Conservation (phyloP, 345 rosid species). For the Combretum micranthum region DNA sequence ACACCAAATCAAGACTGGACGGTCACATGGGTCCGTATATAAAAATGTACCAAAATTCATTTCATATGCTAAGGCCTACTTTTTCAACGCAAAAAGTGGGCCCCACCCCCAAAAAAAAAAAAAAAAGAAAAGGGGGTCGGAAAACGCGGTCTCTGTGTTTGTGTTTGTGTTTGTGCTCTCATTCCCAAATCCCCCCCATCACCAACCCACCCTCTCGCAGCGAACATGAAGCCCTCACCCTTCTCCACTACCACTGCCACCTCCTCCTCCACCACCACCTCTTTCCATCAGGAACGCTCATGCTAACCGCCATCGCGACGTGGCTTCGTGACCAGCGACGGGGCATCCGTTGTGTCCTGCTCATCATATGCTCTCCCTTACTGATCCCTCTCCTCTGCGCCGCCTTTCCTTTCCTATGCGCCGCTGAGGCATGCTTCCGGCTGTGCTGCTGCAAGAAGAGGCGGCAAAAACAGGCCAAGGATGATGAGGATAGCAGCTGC, state of each 20-base stretch:
- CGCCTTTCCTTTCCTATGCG: slow-evolving; percentile 44
- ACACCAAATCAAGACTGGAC: too few species aligned
- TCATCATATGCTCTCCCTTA: slow-evolving; percentile 52
- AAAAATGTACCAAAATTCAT: too few species aligned
- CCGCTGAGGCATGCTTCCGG: slow-evolving; percentile 35
- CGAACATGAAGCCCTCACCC: slow-evolving; percentile 8
- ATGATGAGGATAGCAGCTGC: slow-evolving; percentile 18
- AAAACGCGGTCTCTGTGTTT: too few species aligned
- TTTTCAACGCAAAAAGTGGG: too few species aligned
- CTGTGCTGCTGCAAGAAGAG: slow-evolving; percentile 17
- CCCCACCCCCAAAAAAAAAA: too few species aligned
- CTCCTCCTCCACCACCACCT: background rate
- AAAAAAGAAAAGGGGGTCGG: too few species aligned
- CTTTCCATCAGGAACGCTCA: slow-evolving; percentile 18
- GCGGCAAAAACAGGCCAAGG: slow-evolving; percentile 1
- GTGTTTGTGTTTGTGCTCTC: too few species aligned
- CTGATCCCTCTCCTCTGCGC: slow-evolving; percentile 46
- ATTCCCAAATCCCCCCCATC: background rate
- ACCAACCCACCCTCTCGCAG: background rate
- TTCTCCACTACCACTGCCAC: background rate
- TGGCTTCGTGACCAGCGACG: slow-evolving; percentile 42
- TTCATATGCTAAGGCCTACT: too few species aligned
- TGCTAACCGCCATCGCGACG: slow-evolving; percentile 30
- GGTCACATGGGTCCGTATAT: too few species aligned
- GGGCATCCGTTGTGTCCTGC: slow-evolving; percentile 36